Evolutionary conservation across 2,329 filamentous ascomycete genomes (phyloP).

Genomic region (Xylariales sp.): DNA sequence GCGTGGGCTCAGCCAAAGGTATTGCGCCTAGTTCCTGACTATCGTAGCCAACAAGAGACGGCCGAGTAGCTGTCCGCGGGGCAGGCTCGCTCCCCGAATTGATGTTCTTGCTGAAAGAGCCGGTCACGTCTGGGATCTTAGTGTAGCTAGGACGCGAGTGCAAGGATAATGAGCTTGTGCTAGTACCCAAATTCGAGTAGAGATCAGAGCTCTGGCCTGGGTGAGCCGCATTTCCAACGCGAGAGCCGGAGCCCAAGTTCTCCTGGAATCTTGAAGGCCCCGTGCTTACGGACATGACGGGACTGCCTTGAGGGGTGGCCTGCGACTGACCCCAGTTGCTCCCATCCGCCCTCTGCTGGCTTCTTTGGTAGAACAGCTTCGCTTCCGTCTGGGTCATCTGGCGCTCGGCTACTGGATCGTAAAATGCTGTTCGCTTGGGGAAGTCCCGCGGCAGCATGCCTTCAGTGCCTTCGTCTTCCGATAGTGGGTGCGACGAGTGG

Average conservation of each 20-base stretch:
- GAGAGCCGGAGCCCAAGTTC: slow-evolving; percentile 1
- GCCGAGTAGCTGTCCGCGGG: slow-evolving; percentile 28
- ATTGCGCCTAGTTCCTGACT: slow-evolving; percentile 12
- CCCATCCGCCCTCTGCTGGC: slow-evolving; percentile 57
- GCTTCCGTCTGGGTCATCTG: slow-evolving; percentile 92
- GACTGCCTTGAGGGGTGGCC: slow-evolving; percentile 41
- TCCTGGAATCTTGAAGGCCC: slow-evolving; percentile 7
- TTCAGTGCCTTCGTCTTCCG: slow-evolving; percentile 25
- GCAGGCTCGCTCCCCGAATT: slow-evolving; percentile 9
- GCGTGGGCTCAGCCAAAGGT: slow-evolving; percentile 11
- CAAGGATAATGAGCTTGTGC: slow-evolving; percentile 21
- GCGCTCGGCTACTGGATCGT: slow-evolving; percentile 89
- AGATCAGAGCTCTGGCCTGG: slow-evolving; percentile 16
- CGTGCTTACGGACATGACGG: slow-evolving; percentile 32
- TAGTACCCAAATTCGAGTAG: slow-evolving; percentile 18
- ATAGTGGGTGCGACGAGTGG: too few relatives aligned
- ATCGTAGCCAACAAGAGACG: slow-evolving; percentile 20
- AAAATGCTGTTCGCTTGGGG: slow-evolving; percentile 75
- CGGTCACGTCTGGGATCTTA: slow-evolving; percentile 23
- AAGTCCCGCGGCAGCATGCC: slow-evolving; percentile 59
- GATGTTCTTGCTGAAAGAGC: slow-evolving; percentile 14
- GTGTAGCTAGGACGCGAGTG: slow-evolving; percentile 25
- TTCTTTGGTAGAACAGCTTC: slow-evolving; percentile 92
- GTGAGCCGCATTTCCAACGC: slow-evolving; percentile 10
- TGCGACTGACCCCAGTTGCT: slow-evolving; percentile 29